Evolutionary conservation across 1,284 basidiomycete genomes (phyloP).

Genomic region (Leccinum insigne): DNA sequence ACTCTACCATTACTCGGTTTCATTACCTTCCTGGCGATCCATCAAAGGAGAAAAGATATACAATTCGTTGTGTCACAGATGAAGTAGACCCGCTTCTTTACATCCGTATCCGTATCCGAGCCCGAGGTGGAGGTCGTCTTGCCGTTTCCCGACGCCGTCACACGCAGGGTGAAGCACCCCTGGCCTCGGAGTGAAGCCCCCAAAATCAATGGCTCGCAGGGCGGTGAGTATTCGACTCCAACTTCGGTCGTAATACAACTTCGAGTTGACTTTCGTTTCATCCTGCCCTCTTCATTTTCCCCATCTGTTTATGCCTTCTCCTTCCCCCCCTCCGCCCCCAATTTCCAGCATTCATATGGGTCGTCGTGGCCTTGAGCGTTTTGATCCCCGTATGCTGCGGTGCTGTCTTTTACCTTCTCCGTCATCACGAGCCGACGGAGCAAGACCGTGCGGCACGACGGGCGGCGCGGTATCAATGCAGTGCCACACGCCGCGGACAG

Average conservation of each 20-base stretch:
- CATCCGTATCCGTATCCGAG: background rate
- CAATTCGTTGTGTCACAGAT: background rate
- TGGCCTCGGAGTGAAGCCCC: slow-evolving; percentile 35
- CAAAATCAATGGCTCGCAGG: slow-evolving; percentile 45
- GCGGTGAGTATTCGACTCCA: slow-evolving; percentile 34
- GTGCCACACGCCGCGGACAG: slow-evolving; percentile 13
- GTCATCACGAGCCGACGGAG: slow-evolving; percentile 37
- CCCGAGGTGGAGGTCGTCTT: background rate
- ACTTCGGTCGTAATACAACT: background rate
- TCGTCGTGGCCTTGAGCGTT: slow-evolving; percentile 44
- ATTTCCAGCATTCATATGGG: slow-evolving; percentile 42
- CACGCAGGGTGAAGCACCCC: slow-evolving; percentile 6
- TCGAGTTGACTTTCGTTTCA: background rate
- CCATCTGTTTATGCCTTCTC: slow-evolving; percentile 1
- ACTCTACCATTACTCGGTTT: background rate
- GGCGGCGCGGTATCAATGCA: slow-evolving; percentile 18
- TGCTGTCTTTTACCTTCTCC: slow-evolving; percentile 46
- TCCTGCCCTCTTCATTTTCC: background rate
- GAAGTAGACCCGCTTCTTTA: background rate
- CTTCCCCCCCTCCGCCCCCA: background rate
- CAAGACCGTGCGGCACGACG: slow-evolving; percentile 27
- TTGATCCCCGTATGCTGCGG: slow-evolving; percentile 44
- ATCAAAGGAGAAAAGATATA: background rate
- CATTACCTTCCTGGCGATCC: background rate
- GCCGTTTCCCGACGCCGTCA: background rate